phyloP scores from a whole-genome alignment of 2,329 filamentous ascomycete genomes.

The Stachybotrys echinatus region DNA sequence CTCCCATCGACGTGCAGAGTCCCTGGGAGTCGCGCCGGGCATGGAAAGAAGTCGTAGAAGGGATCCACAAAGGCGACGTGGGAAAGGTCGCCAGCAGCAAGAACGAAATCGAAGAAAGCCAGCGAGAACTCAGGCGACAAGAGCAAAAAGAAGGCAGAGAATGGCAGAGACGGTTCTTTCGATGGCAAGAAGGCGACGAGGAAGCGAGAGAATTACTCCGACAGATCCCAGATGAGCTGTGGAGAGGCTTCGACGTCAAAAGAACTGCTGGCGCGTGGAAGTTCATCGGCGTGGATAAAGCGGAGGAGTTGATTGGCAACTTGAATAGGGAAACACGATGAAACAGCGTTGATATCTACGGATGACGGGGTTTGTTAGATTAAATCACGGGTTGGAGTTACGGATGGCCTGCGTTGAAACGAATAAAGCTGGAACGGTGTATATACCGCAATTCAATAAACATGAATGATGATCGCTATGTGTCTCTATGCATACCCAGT shows the following conservation, averaged over 20 bases:
- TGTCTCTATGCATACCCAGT: too few species aligned
- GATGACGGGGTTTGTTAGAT: too few species aligned
- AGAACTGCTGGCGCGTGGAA: conserved; percentile 1
- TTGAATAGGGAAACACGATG: too few species aligned
- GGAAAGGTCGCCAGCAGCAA: conserved; percentile 67
- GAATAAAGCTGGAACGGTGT: background rate
- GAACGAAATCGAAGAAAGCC: conserved; percentile 73
- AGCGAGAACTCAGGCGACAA: conserved; percentile 66
- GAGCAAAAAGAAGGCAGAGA: conserved; percentile 46
- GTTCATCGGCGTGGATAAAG: background rate
- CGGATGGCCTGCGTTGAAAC: background rate
- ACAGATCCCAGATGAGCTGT: background rate
- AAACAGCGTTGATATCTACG: too few species aligned
- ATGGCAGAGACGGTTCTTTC: conserved; percentile 13
- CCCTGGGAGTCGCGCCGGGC: conserved; percentile 74
- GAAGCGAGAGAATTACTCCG: background rate
- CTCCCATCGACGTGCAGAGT: conserved; percentile 61
- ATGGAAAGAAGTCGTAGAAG: conserved; percentile 72
- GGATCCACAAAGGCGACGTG: conserved; percentile 70
- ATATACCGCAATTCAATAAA: background rate
- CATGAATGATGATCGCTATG: background rate
- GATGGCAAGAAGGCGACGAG: background rate
- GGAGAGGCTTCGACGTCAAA: background rate
- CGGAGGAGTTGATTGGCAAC: background rate
- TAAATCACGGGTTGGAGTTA: too few species aligned